Evolutionary conservation across 306 rosid genomes (phyloP), one percentile per base, ranked within the genome.

Genomic region (Phaseolus lunatus): DNA sequence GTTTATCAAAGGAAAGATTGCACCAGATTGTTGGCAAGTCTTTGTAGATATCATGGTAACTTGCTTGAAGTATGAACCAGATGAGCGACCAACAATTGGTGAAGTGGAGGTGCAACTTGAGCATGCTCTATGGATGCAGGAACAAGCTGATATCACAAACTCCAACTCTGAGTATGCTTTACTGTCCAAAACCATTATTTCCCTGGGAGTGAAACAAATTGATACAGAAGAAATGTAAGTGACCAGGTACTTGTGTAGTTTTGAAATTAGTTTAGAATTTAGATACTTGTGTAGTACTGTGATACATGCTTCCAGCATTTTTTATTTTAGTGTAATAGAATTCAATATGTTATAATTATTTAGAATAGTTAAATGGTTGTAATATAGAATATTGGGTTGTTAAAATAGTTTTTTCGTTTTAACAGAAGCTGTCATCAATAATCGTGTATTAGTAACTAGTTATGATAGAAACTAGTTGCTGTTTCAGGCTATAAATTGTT

Each of bases 81-180:
- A 41, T 41, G 81, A 77, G 20, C 37, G 86, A 53, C 86, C 88
- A 3, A 0, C 66, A 15, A 86, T 83, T 56, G 71, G 78, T 27
- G 89, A 86, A 33, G 85, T 83, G n/a, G 67, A 49, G 85, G 76
- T 73, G 58, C 50, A 44, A 47, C 84, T 86, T 19, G 87, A 81
- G 33, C 70, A 18, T 31, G 84, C 75, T 4, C 57, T 86, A 33
- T 39, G 41, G 19, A 9, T 84, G 47, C 82, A 86, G 29, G 75
- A 78, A 26, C 70, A 66, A 1, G 85, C 85, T 57, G 74, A 66
- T 39, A 6, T 27, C 41, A 68, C 9, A 19, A 68, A 41, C 45
- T 27, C 67, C 2, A 7, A 0, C 9, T 13, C 16, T 26, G 1
- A 56, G 2, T 78, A 67, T 70, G 57, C 22, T 27, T 27, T 18